Base-by-base conservation (phyloP, 2,329 filamentous ascomycete species). In the Sphaceloma murrayae region DNA sequence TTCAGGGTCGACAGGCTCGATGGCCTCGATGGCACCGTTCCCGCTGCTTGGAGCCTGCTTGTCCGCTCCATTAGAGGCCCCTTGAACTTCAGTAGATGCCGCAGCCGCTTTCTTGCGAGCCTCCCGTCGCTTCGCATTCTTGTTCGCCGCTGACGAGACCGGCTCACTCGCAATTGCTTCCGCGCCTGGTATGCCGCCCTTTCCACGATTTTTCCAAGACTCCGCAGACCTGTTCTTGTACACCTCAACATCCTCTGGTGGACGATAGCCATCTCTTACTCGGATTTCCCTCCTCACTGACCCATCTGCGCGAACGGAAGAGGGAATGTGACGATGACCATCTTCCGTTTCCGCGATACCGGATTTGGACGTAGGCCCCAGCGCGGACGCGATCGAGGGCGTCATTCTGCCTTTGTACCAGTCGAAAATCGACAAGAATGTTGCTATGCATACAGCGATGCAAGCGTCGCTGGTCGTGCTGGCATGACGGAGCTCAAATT, bases 221-320 rank as follows among this genome's bases (percentile, higher is more conserved):
- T 91, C 83, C 39, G 88, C 88, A 1, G 81, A 87, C 46, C 85
- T 80, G 64, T 94, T 95, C 68, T 87, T 93, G 74, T 98, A 98
- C 34, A 94, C 72, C 59, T 95, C 87, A 51, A 96, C 82, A 64
- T 98, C 91, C 66, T 98, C 91, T 1, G 88, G 86, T 1, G 91
- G 93, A 24, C 80, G 80, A 65, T 95, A 98, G 44, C 91, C 93
- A 0, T 91, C 89, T 21, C 86, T 79, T 49, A 98, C 86, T 58
- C 85, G 85, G 60, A 96, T 96, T 57, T 94, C 89, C 59, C 85
- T 93, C 46, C 91, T 79, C n/a, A 85, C 85, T 40, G 82, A 86
- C 47, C 91, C 91, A 60, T 98, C 91, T 17, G 91, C 68, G 45
- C 93, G 82, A 32, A 78, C 69, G 1, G 89, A 96, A 32, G 88